These are phyloP conservation scores for Candida coquimbonensis DNA, from an alignment of 805 yeast species.

Conservation along the genomic window DNA sequence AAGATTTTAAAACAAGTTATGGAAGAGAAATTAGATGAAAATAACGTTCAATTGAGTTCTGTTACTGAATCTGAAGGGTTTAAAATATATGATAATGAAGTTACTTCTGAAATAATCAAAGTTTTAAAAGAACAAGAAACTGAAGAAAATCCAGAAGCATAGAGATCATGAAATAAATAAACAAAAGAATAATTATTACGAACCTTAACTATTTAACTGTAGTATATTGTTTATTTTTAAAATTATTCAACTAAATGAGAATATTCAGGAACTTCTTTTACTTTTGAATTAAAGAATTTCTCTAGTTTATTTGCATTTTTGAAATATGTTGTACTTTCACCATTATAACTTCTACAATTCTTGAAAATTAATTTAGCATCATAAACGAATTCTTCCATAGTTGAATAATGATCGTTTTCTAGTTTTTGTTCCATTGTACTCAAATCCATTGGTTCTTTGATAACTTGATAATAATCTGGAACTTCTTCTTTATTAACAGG, in stretches of 20 bases:
- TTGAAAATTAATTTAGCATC: conserved; percentile 83
- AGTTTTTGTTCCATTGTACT: conserved; percentile 91
- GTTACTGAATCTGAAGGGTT: conserved; percentile 86
- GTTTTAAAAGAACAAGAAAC: conserved; percentile 64
- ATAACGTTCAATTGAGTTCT: conserved; percentile 90
- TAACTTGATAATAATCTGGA: conserved; percentile 91
- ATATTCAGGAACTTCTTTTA: conserved; percentile 89
- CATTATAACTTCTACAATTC: conserved; percentile 88
- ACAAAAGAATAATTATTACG: neutral
- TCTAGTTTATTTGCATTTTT: conserved; percentile 93
- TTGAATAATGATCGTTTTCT: conserved; percentile 85
- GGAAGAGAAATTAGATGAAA: conserved; percentile 96
- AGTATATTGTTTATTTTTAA: neutral
- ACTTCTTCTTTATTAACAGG: conserved; percentile 94
- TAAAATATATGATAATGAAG: conserved; percentile 73
- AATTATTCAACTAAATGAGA: conserved; percentile 63
- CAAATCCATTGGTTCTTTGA: conserved; percentile 96
- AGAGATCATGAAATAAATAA: neutral
- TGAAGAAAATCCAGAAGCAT: conserved; percentile 32
- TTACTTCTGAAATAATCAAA: conserved; percentile 75
- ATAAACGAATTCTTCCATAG: conserved; percentile 85
- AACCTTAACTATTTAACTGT: neutral
- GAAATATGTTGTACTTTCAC: conserved; percentile 90
- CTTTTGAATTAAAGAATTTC: conserved; percentile 73
- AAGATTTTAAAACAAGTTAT: conserved; percentile 93